Percentiles rank a stretch among this genome's conserved stretches.
These are phyloP conservation scores for Solanum pinnatisectum DNA, from an alignment of 257 asterid genomes.

Conservation along the genomic window DNA sequence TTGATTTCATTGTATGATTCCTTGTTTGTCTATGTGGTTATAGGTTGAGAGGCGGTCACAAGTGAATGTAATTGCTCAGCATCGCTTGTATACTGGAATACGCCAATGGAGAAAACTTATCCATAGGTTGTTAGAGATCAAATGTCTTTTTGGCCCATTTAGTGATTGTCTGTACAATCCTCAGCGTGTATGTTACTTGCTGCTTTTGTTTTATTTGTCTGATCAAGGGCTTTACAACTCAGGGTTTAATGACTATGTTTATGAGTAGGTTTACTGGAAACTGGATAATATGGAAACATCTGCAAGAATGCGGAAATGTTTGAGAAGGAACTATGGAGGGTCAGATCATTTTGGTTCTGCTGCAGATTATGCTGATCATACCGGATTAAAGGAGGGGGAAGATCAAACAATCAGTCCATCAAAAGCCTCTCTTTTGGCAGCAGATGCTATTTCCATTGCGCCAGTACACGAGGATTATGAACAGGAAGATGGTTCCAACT, in stretches of 20 bases:
- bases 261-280: slow-evolving; percentile 84
- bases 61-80: slow-evolving; percentile 66
- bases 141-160: slow-evolving; percentile 85
- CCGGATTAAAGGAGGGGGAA: slow-evolving; percentile 38
- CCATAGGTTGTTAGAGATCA: slow-evolving; percentile 78
- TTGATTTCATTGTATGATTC: background rate
- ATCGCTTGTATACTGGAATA: slow-evolving; percentile 65
- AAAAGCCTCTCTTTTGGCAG: slow-evolving; percentile 69
- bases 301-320: slow-evolving; percentile 87
- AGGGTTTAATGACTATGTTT: slow-evolving; percentile 10
- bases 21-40: slow-evolving; percentile 10
- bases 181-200: slow-evolving; percentile 46
- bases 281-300: slow-evolving; percentile 86
- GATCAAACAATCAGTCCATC: slow-evolving; percentile 63
- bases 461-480: slow-evolving; percentile 72
- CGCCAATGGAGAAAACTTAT: slow-evolving; percentile 98
- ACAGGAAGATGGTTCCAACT: slow-evolving; percentile 43
- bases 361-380: slow-evolving; percentile 69
- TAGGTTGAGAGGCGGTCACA: slow-evolving; percentile 96
- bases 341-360: slow-evolving; percentile 91
- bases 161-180: slow-evolving; percentile 57
- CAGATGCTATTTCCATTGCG: slow-evolving; percentile 80
- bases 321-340: slow-evolving; percentile 78
- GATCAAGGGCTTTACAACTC: slow-evolving; percentile 8
- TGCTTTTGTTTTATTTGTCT: slow-evolving; percentile 10